Conservation (phyloP, 768 basidiomycete genomes). For the Podaxis mareebaensis region DNA sequence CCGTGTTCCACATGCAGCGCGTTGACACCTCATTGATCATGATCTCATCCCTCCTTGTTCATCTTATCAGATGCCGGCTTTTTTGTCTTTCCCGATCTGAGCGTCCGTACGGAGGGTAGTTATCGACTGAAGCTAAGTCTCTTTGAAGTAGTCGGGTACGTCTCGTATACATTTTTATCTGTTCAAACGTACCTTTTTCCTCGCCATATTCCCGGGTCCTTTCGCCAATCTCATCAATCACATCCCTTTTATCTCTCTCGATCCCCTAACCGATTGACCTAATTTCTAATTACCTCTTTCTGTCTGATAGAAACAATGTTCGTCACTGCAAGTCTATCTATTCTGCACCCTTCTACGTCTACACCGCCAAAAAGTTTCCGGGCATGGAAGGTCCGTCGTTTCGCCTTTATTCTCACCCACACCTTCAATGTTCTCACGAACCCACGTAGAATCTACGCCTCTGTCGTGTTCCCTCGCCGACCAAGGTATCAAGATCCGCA, state of each 20-base stretch:
- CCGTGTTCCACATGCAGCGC: constrained; percentile 1
- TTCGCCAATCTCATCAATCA: constrained; percentile 1
- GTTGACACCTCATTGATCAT: not conserved
- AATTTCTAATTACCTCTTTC: constrained; percentile 4
- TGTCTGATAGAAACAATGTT: constrained; percentile 65
- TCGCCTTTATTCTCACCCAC: not conserved
- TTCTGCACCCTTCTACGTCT: constrained; percentile 90
- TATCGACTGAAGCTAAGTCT: constrained; percentile 73
- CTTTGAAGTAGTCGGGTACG: constrained; percentile 91
- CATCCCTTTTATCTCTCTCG: not conserved
- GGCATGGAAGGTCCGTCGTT: constrained; percentile 82
- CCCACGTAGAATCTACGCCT: constrained; percentile 73
- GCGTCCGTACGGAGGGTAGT: constrained; percentile 88
- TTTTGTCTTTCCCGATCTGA: constrained; percentile 96
- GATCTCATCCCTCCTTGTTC: not conserved
- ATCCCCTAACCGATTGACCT: not conserved
- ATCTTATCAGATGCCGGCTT: constrained; percentile 76
- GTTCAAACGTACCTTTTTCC: not conserved
- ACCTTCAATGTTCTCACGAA: constrained; percentile 9
- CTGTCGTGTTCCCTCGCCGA: constrained; percentile 91
- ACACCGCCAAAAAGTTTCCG: constrained; percentile 95
- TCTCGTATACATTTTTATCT: constrained; percentile 22
- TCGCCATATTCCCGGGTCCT: constrained; percentile 13
- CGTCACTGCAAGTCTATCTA: constrained; percentile 90
- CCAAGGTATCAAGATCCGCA: constrained; percentile 94